These are phyloP conservation scores for Tremella mesenterica DNA, from an alignment of 768 basidiomycete species.

Conservation along the genomic window DNA sequence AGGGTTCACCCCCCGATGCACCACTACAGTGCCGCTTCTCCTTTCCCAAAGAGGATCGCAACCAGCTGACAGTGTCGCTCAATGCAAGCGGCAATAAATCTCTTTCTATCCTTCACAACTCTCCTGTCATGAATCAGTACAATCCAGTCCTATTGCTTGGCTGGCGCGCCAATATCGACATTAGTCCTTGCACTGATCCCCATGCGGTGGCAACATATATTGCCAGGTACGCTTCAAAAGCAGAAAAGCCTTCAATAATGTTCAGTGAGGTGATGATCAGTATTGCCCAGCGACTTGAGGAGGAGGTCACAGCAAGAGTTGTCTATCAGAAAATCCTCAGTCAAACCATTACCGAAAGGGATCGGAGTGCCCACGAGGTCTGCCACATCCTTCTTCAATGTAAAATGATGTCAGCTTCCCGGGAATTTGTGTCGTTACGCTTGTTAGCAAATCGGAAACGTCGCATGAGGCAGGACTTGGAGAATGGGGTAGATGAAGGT, in stretches of 20 bases:
- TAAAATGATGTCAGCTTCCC: neutral
- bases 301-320: neutral
- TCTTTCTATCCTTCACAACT: neutral
- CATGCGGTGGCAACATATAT: neutral
- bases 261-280: neutral
- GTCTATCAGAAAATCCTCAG: neutral
- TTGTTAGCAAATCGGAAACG: neutral
- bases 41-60: neutral
- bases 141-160: neutral
- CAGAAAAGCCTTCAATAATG: neutral
- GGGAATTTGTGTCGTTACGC: neutral
- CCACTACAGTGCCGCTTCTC: neutral
- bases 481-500: neutral
- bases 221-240: neutral
- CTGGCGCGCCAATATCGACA: conserved; percentile 4
- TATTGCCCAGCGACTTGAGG: neutral
- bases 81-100: neutral
- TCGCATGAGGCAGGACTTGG: neutral
- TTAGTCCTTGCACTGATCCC: neutral
- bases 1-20: neutral
- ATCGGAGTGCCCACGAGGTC: neutral
- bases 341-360: neutral
- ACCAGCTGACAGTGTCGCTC: neutral
- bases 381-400: neutral
- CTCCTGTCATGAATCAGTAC: neutral